Evolutionary conservation across 805 yeast genomes (phyloP).

Genomic region (Ascoidea rubescens): DNA sequence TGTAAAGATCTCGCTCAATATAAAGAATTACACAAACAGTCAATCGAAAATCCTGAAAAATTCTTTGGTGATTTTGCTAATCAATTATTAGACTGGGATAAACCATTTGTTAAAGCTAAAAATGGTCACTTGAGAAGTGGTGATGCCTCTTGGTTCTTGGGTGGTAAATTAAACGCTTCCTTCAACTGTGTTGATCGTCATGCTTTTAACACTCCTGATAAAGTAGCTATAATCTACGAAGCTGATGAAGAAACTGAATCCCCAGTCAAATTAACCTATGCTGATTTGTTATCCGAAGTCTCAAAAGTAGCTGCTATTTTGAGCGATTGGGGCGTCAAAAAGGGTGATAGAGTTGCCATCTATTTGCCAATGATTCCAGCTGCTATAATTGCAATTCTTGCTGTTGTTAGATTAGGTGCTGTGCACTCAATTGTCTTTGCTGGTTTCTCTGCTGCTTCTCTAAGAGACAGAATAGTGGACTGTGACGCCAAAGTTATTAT

Average conservation of each 20-base stretch:
- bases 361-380: conserved; percentile 97
- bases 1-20: conserved; percentile 54
- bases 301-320: conserved; percentile 78
- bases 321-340: conserved; percentile 70
- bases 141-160: conserved; percentile 86
- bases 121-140: conserved; percentile 59
- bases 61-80: conserved; percentile 74
- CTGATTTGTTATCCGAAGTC: conserved; percentile 74
- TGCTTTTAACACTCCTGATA: conserved; percentile 77
- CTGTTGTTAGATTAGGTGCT: conserved; percentile 89
- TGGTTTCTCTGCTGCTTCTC: conserved; percentile 88
- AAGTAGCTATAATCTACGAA: conserved; percentile 77
- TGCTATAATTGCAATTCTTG: conserved; percentile 87
- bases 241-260: conserved; percentile 81
- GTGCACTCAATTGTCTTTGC: conserved; percentile 94
- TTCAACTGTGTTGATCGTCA: conserved; percentile 94
- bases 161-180: conserved; percentile 85
- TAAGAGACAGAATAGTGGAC: conserved; percentile 80
- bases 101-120: conserved; percentile 39
- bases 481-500: conserved; percentile 78
- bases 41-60: conserved; percentile 63
- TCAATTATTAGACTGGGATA: conserved; percentile 67
- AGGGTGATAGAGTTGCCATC: conserved; percentile 94
- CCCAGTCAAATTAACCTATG: conserved; percentile 55
- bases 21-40: conserved; percentile 52